Evolutionary conservation across 2,329 filamentous ascomycete species (phyloP), one percentile per base, ranked within the genome.

Genomic region (Colletotrichum somersetense): DNA sequence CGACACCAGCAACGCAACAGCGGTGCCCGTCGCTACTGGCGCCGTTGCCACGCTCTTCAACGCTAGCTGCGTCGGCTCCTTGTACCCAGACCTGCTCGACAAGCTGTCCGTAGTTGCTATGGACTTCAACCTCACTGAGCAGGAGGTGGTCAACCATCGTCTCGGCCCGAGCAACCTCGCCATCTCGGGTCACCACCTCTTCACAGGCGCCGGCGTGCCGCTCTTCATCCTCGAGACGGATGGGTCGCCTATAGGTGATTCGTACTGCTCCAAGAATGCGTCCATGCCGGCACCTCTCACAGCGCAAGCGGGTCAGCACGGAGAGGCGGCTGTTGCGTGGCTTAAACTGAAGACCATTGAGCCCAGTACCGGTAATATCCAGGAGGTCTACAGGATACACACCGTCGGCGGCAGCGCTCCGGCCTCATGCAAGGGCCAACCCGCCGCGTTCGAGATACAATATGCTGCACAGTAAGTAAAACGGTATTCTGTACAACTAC

Each of bases 31-130:
- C 12, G 86, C 91, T 23, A 81, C 86, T 62, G 96, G 96, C 74
- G 96, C 96, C 66, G 79, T 94, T 0, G 96, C 96, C 66, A 91
- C 89, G 1, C 93, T 98, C 77, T 98, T 93, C 90, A 95, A 98
- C 83, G 93, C 91, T 71, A 93, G 91, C 76, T 98, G 96, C 83
- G 82, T 96, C 44, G 92, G 92, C 8, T 87, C 92, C 53, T 85
- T 89, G 75, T 91, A 91, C 77, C 91, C 93, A 0, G 87, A 90
- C 66, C 85, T 96, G 20, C 85, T 95, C 53, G 79, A 85, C 74
- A 81, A 87, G 67, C 86, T 97, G 26, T 90, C 93, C 4, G 85
- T 85, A 72, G 88, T 94, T 69, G 89, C 92, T 1, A 87, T 97
- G 67, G 86, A 90, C 78, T 92, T 93, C 78, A 85, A 90, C 77